Conservation (phyloP, 257 asterid species). For the Scutellaria galericulata region DNA sequence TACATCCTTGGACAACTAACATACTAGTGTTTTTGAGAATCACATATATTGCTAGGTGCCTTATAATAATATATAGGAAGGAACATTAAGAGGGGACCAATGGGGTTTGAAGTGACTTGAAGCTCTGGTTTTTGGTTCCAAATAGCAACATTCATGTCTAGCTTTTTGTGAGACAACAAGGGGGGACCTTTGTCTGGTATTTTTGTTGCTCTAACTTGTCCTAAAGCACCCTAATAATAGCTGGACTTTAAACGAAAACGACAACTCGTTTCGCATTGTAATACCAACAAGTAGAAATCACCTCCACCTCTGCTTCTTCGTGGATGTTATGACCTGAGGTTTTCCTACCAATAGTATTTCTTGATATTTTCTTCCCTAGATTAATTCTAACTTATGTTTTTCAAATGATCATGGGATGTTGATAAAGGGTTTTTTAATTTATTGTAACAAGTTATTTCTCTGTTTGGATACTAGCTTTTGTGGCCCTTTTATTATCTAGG, state of each 20-base stretch:
- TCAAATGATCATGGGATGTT: not conserved
- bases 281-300: constrained; percentile 32
- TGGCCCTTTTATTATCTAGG: not conserved
- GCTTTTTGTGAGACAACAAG: constrained; percentile 56
- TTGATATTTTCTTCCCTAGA: constrained; percentile 35
- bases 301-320: constrained; percentile 52
- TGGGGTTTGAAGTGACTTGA: constrained; percentile 55
- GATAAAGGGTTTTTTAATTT: not conserved
- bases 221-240: constrained; percentile 43
- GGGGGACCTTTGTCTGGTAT: constrained; percentile 87
- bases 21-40: too few relatives aligned
- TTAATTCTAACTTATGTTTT: not conserved
- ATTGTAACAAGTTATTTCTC: not conserved
- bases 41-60: too few relatives aligned
- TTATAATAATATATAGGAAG: not conserved
- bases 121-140: constrained; percentile 47
- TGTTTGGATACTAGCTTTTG: constrained; percentile 5
- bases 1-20: constrained; percentile 19
- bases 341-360: constrained; percentile 46
- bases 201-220: constrained; percentile 58
- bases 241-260: constrained; percentile 46
- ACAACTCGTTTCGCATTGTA: constrained; percentile 39
- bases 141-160: constrained; percentile 45
- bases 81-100: constrained; percentile 60
- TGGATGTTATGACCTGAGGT: constrained; percentile 49